These are phyloP conservation scores for Salix purpurea DNA, from an alignment of 345 rosid genomes.

Conservation along the genomic window DNA sequence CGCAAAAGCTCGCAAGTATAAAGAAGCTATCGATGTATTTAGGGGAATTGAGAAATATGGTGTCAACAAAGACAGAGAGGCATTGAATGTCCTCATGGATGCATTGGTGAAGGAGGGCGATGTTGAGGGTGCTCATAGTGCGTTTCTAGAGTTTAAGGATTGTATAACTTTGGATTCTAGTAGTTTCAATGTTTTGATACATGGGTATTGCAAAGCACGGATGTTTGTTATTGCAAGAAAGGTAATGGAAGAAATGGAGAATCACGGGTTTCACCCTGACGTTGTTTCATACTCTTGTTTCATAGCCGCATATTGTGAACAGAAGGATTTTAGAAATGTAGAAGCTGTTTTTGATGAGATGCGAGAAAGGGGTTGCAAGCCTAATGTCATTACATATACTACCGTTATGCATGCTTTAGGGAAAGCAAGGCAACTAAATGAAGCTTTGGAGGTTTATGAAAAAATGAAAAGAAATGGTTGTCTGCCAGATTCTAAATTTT, in stretches of 20 bases:
- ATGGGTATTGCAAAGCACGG: constrained; percentile 75
- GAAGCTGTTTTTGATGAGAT: constrained; percentile 56
- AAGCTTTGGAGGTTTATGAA: constrained; percentile 65
- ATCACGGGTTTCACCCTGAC: constrained; percentile 43
- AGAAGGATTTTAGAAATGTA: constrained; percentile 66
- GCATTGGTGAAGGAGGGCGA: constrained; percentile 67
- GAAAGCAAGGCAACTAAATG: constrained; percentile 56
- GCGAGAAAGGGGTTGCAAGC: constrained; percentile 54
- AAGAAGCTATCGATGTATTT: constrained; percentile 59
- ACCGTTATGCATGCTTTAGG: constrained; percentile 70
- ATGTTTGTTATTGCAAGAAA: constrained; percentile 50
- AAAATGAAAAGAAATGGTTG: constrained; percentile 64
- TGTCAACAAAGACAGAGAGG: constrained; percentile 37
- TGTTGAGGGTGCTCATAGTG: constrained; percentile 59
- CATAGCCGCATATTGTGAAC: constrained; percentile 56
- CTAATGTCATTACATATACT: constrained; percentile 59
- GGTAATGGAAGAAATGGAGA: constrained; percentile 55
- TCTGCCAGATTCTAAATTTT: constrained; percentile 60
- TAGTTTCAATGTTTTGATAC: constrained; percentile 61
- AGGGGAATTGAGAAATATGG: constrained; percentile 52
- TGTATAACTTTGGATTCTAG: constrained; percentile 24
- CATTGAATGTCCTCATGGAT: constrained; percentile 63
- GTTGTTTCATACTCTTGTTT: constrained; percentile 65
- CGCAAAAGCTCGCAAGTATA: constrained; percentile 49
- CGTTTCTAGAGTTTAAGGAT: constrained; percentile 42